phyloP scores from a whole-genome alignment of 2,329 filamentous ascomycete species.

The Thelonectria olida region DNA sequence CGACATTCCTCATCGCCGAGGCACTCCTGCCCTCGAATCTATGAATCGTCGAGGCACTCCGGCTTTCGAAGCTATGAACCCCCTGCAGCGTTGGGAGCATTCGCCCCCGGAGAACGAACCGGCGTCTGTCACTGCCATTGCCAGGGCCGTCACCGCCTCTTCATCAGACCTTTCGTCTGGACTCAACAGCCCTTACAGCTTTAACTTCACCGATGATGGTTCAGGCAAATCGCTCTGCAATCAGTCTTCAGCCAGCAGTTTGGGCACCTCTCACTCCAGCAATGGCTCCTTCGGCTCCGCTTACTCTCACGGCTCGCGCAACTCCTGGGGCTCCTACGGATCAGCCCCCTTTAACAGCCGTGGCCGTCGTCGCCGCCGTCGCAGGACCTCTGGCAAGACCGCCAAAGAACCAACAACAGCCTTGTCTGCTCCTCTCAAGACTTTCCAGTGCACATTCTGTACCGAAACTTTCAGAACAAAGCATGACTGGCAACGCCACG shows the following conservation, averaged over 20 bases:
- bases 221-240: constrained; percentile 67
- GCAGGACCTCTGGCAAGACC: constrained; percentile 50
- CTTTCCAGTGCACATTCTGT: constrained; percentile 75
- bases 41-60: constrained; percentile 55
- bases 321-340: constrained; percentile 63
- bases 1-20: constrained; percentile 73
- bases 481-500: constrained; percentile 76
- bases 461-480: constrained; percentile 74
- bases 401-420: constrained; percentile 45
- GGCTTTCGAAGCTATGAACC: constrained; percentile 62
- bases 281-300: constrained; percentile 66
- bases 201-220: constrained; percentile 69
- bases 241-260: constrained; percentile 67
- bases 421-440: constrained; percentile 58
- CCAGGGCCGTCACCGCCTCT: constrained; percentile 64
- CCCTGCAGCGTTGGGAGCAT: constrained; percentile 66
- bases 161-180: constrained; percentile 62
- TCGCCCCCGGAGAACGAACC: constrained; percentile 70
- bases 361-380: constrained; percentile 60
- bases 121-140: constrained; percentile 67
- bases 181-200: constrained; percentile 65
- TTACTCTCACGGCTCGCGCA: constrained; percentile 66
- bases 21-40: constrained; percentile 61
- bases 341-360: constrained; percentile 54
- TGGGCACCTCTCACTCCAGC: constrained; percentile 69